Conservation (phyloP, 2,329 filamentous ascomycete genomes). For the Didymella sp. region DNA sequence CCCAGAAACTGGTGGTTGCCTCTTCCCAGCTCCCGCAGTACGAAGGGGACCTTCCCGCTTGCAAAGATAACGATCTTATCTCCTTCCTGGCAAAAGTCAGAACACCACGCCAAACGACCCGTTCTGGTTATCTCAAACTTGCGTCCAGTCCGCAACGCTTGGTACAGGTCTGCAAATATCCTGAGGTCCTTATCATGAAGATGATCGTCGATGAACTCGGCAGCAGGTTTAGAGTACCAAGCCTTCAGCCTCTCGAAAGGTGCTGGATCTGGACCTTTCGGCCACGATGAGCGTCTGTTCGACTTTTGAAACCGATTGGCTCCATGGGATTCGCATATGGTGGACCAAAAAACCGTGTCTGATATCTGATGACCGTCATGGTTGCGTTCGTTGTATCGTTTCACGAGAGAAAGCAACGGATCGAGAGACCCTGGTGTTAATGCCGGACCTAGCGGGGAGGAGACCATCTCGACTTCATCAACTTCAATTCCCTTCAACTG, state of each 20-base stretch:
- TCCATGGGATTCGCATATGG: neutral
- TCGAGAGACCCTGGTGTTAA: neutral
- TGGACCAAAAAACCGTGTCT: neutral
- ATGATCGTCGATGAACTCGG: neutral
- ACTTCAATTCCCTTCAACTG: neutral
- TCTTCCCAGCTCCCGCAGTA: neutral
- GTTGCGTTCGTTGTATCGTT: neutral
- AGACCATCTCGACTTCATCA: neutral
- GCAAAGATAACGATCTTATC: neutral
- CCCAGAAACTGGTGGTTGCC: neutral
- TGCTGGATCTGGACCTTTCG: neutral
- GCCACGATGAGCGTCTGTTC: neutral
- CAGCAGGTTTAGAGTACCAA: neutral
- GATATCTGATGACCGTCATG: neutral
- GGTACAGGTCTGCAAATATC: neutral
- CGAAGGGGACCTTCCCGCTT: neutral
- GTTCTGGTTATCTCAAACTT: neutral
- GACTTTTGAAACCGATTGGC: neutral
- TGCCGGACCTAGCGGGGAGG: neutral
- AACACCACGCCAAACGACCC: conserved; percentile 1
- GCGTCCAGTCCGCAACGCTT: neutral
- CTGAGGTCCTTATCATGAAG: neutral
- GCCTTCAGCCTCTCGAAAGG: neutral
- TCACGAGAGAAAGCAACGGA: neutral
- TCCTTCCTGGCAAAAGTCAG: neutral